phyloP scores from a whole-genome alignment of 2,329 filamentous ascomycete species.

The Amauroascus niger region DNA sequence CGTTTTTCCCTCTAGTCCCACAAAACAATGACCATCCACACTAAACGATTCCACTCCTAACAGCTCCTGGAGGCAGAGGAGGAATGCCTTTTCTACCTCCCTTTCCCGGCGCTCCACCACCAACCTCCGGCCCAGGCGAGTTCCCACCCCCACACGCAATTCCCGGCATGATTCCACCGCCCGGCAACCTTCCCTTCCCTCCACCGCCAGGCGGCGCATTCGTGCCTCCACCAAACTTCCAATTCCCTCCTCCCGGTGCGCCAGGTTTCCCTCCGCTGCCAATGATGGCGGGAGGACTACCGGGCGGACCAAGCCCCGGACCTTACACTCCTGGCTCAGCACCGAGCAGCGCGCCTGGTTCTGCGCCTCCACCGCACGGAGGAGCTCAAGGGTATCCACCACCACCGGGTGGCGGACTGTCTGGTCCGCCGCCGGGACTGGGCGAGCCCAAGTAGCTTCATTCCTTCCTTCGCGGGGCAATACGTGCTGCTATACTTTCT shows the following conservation, averaged over 20 bases:
- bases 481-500: not conserved
- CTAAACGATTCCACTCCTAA: no score
- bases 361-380: conserved; percentile 22
- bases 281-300: conserved; percentile 20
- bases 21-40: not conserved
- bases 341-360: conserved; percentile 10
- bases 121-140: conserved; percentile 13
- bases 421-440: conserved; percentile 2
- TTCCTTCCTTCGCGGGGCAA: not conserved
- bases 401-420: not conserved
- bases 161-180: conserved; percentile 9
- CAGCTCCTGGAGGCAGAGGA: conserved; percentile 48
- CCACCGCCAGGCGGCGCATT: conserved; percentile 17
- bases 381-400: conserved; percentile 21
- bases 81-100: conserved; percentile 47
- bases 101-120: conserved; percentile 32
- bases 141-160: conserved; percentile 1
- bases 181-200: conserved; percentile 29
- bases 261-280: conserved; percentile 24
- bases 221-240: conserved; percentile 45
- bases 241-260: conserved; percentile 33
- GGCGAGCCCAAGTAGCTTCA: not conserved
- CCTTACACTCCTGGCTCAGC: conserved; percentile 18
- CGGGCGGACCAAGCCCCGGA: conserved; percentile 22
- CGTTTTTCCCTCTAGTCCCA: conserved; percentile 27